Base-by-base conservation (phyloP, 2,329 filamentous ascomycete genomes). In the Metarhizium guizhouense region DNA sequence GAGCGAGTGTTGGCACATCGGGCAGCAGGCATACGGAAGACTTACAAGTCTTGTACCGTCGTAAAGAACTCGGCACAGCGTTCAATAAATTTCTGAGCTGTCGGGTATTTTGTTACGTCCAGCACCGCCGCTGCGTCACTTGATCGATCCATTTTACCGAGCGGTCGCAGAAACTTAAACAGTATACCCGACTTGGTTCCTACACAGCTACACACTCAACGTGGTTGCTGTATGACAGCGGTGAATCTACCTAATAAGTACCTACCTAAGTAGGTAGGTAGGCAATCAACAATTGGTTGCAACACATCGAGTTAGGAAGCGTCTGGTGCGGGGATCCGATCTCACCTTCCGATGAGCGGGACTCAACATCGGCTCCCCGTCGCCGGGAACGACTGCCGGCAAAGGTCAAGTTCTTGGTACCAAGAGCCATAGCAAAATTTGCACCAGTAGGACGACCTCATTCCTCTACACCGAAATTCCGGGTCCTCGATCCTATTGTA, bases 1-100 rank as follows among this genome's bases (percentile, higher is more conserved):
- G 38, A 40, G 38, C 38, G 14, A 16, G 14, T 16, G 38, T 45
- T 45, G n/a, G n/a, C n/a, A 6, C 6, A 4, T 18, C n/a, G 42
- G n/a, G 42, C 42, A 7, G 25, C 25, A 20, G 18, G n/a, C 13
- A n/a, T 36, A n/a, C 13, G 13, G 34, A 3, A 2, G 14, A 59
- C 67, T 62, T 55, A 69, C 67, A 69, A 53, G 57, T 70, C 64
- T 52, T 68, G 60, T 2, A 69, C 63, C 45, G 67, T 62, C 10
- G 62, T 56, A 7, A 69, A 61, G 52, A 70, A 69, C 38, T 70
- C 64, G 54, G 56, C 53, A 53, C 66, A 68, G 43, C 66, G 57
- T 4, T 59, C 42, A 0, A 69, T 63, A 16, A 69, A 61, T 32
- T 64, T 60, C 16, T 62, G 58, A 3, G 67, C 67, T 13, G 61